Conservation (phyloP, 192 early-diverging fungal genomes). For the Endogone sp. region DNA sequence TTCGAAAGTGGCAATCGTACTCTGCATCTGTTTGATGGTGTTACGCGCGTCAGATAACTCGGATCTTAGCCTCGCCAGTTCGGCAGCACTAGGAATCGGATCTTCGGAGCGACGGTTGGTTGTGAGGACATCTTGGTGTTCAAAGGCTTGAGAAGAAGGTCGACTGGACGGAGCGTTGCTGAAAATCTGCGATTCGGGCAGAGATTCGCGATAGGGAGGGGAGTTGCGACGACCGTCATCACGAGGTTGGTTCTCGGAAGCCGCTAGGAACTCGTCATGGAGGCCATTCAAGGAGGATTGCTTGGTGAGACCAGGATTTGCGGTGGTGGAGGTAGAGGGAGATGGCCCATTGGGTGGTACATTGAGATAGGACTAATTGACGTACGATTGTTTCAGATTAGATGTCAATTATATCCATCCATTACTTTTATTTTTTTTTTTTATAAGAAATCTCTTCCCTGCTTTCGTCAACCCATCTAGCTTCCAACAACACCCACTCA, state of each 20-base stretch:
- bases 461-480: too few relatives aligned
- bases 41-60: conserved; percentile 5
- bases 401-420: too few relatives aligned
- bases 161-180: background rate
- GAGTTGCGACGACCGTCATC: background rate
- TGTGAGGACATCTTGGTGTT: background rate
- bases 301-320: too few relatives aligned
- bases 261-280: background rate
- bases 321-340: background rate
- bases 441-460: too few relatives aligned
- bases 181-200: background rate
- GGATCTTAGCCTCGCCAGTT: background rate
- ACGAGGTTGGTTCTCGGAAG: background rate
- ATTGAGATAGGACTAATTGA: too few relatives aligned
- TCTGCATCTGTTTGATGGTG: conserved; percentile 18
- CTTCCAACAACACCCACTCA: too few relatives aligned
- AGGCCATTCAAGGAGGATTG: background rate
- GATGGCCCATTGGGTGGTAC: too few relatives aligned
- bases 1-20: conserved; percentile 4
- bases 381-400: too few relatives aligned
- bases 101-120: background rate
- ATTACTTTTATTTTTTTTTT: too few relatives aligned
- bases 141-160: background rate
- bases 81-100: background rate
- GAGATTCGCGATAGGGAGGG: background rate